Base-by-base conservation (phyloP, 2,329 filamentous ascomycete species). In the Trichoderma endophyticum region DNA sequence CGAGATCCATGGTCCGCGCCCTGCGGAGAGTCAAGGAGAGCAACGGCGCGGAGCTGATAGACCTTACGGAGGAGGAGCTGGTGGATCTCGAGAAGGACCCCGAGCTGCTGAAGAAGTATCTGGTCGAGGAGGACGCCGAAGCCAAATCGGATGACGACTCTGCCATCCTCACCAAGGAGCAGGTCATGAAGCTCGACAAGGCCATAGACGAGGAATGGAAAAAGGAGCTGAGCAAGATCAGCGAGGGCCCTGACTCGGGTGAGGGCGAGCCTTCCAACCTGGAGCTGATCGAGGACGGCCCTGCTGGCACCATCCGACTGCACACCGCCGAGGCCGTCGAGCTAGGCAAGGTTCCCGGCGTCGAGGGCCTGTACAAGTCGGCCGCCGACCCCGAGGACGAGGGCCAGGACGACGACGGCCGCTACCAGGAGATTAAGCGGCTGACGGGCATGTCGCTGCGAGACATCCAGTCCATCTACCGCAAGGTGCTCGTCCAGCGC, bases 401-500 rank as follows among this genome's bases (percentile, higher is more conserved):
- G 59, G 86, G 83, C 30, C 78, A 84, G 73, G 87, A 89, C 79
- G 84, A 86, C 75, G 79, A 82, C 26, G 87, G 86, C 73, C 77
- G 81, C 64, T 89, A 83, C 80, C 81, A 84, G 76, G 82, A 86
- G 73, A 80, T 88, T 76, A 88, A 88, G 82, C 83, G 82, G 75
- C 81, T 85, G 74, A 89, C 87, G 63, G 88, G 88, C 75, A 79
- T 90, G 80, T 83, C 76, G 21, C 82, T 90, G 71, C 76, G 78
- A 65, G 82, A 90, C 28, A 86, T 91, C 75, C 75, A 86, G 61
- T 75, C 79, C 6, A 79, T 97, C 72, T 85, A 88, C 72, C 84
- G 88, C 75, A 97, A 97, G 86, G 86, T 87, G 62, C 83, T 99
- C 61, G 92, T 97, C 61, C 79, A 80, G 5, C 93, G 95, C 78